phyloP scores from a whole-genome alignment of 2,329 filamentous ascomycete species.

The Apiospora pterosperma region DNA sequence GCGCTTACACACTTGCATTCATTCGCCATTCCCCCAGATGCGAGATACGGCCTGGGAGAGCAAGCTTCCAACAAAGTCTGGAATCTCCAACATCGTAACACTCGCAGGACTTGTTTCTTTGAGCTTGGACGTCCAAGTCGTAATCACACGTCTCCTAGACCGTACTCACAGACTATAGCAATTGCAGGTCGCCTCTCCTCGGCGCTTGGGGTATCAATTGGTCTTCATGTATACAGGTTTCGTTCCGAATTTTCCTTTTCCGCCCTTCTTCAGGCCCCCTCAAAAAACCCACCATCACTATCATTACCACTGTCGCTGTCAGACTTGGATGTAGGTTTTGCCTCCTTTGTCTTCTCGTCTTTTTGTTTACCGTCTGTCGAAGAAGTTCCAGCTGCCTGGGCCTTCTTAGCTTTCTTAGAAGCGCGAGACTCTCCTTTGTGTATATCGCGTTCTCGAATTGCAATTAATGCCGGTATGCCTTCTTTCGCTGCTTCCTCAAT shows the following conservation, averaged over 20 bases:
- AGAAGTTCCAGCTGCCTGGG: neutral
- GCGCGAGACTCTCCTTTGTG: conserved; percentile 9
- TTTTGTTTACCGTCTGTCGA: conserved; percentile 3
- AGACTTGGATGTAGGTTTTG: conserved; percentile 26
- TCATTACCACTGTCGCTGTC: conserved; percentile 38
- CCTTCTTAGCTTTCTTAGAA: conserved; percentile 5
- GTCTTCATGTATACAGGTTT: neutral
- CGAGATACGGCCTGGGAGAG: neutral
- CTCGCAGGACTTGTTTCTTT: neutral
- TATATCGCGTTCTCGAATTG: conserved; percentile 22
- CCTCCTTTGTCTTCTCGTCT: conserved; percentile 30
- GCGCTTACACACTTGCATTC: neutral
- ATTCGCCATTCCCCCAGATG: neutral
- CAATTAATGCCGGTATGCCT: conserved; percentile 19
- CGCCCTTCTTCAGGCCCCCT: conserved; percentile 26
- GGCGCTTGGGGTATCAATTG: conserved; percentile 8
- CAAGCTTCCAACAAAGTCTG: neutral
- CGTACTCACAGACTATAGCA: neutral
- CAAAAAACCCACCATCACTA: conserved; percentile 58
- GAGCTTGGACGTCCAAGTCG: neutral
- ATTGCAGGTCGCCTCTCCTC: neutral
- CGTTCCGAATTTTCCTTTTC: neutral
- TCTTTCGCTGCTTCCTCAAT: conserved; percentile 60
- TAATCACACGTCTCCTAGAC: neutral
- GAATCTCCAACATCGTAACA: neutral